phyloP scores from a whole-genome alignment of 495 filamentous ascomycete species.

The Usnea hakonensis region DNA sequence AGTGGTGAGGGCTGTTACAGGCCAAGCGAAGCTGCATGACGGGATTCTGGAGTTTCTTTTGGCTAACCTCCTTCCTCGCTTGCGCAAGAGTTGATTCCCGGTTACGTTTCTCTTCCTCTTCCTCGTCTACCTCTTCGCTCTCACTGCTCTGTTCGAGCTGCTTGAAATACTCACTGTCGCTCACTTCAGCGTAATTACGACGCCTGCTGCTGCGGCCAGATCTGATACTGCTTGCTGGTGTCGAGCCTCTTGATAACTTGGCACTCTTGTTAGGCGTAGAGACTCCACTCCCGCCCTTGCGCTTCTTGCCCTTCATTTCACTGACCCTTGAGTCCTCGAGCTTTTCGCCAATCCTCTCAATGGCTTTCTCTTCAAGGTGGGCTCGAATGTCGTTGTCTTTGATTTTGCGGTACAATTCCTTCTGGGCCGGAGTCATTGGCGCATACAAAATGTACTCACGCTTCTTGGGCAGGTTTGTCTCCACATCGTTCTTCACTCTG shows the following conservation, averaged over 20 bases:
- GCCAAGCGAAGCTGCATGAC: constrained; percentile 86
- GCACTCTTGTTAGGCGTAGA: constrained; percentile 56
- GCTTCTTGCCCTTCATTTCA: constrained; percentile 44
- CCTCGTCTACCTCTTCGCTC: constrained; percentile 48
- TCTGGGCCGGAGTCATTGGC: constrained; percentile 77
- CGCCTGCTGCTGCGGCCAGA: constrained; percentile 38
- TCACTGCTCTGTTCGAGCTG: constrained; percentile 50
- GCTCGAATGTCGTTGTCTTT: constrained; percentile 67
- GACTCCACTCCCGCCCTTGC: constrained; percentile 39
- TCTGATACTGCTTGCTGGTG: constrained; percentile 49
- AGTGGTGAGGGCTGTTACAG: constrained; percentile 92
- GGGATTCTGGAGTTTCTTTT: constrained; percentile 92
- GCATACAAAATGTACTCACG: constrained; percentile 93
- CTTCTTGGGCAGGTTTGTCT: constrained; percentile 83
- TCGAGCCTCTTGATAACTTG: constrained; percentile 63
- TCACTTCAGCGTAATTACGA: constrained; percentile 65
- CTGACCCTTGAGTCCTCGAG: constrained; percentile 30
- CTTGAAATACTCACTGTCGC: constrained; percentile 64
- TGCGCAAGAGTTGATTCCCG: constrained; percentile 64
- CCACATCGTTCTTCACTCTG: constrained; percentile 87
- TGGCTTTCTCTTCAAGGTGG: constrained; percentile 77
- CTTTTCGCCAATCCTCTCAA: constrained; percentile 51
- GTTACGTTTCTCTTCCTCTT: constrained; percentile 55
- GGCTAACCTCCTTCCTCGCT: constrained; percentile 73
- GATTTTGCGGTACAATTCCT: constrained; percentile 83